A percentile compares a stretch with the other conserved stretches of the same genome.
phyloP scores from a whole-genome alignment of 2,329 filamentous ascomycete genomes.

The Fusarium continuum region DNA sequence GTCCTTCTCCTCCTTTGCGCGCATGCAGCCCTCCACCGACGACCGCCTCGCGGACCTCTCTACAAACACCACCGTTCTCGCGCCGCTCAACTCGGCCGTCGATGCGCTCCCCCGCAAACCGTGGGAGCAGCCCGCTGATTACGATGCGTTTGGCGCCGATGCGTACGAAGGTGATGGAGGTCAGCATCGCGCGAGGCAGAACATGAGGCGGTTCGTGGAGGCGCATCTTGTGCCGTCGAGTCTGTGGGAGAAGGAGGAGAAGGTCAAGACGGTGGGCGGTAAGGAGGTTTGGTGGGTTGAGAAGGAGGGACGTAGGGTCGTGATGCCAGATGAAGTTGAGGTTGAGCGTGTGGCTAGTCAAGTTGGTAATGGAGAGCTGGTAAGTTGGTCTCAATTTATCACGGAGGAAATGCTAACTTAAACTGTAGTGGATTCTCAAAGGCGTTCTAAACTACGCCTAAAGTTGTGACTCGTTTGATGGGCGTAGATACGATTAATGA shows the following conservation, averaged over 20 bases:
- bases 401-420: background rate
- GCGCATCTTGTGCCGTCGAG: slow-evolving; percentile 80
- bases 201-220: slow-evolving; percentile 83
- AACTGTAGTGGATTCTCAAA: slow-evolving; percentile 70
- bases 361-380: slow-evolving; percentile 87
- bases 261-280: slow-evolving; percentile 69
- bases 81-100: slow-evolving; percentile 85
- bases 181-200: slow-evolving; percentile 77
- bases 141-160: slow-evolving; percentile 69
- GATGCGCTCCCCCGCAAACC: slow-evolving; percentile 83
- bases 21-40: slow-evolving; percentile 76
- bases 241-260: slow-evolving; percentile 77
- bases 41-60: slow-evolving; percentile 72
- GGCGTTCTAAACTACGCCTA: slow-evolving; percentile 58
- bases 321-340: slow-evolving; percentile 82
- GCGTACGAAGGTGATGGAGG: slow-evolving; percentile 82
- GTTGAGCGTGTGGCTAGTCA: slow-evolving; percentile 77
- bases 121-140: slow-evolving; percentile 82
- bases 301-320: slow-evolving; percentile 71
- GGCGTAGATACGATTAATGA: slow-evolving; percentile 26
- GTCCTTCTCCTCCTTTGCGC: slow-evolving; percentile 83
- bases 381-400: slow-evolving; percentile 45
- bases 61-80: slow-evolving; percentile 83
- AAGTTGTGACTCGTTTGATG: background rate
- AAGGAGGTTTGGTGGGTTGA: slow-evolving; percentile 85